phyloP scores from a whole-genome alignment of 164 flowering plant species.

The Platanus orientalis region DNA sequence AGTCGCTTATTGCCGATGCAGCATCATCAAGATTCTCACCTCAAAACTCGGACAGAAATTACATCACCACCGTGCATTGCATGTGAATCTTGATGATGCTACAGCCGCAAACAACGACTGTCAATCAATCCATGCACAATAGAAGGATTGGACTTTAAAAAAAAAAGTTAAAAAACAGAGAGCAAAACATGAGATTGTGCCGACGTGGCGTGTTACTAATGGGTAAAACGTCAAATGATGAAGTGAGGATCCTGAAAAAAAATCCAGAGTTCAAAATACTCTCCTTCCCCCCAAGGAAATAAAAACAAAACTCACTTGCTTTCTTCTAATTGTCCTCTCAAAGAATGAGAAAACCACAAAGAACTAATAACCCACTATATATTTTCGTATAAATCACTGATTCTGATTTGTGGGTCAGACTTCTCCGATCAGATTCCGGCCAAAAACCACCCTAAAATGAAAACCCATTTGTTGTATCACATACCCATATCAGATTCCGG shows the following conservation, averaged over 20 bases:
- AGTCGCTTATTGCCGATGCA: conserved; percentile 60
- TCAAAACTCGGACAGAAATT: conserved; percentile 2
- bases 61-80: conserved; percentile 16
- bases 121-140: conserved; percentile 11
- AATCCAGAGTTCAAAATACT: conserved; percentile 11
- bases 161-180: neutral
- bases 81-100: conserved; percentile 54
- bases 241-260: conserved; percentile 9
- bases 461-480: neutral
- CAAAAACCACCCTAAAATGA: neutral
- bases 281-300: neutral
- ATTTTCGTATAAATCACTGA: neutral
- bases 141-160: neutral
- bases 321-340: neutral
- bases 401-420: neutral
- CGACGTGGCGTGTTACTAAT: conserved; percentile 17
- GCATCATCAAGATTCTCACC: conserved; percentile 85
- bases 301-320: neutral
- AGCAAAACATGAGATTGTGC: conserved; percentile 3
- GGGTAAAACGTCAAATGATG: conserved; percentile 14
- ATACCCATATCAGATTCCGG: neutral
- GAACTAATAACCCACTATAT: neutral
- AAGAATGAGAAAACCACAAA: neutral
- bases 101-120: conserved; percentile 41
- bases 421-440: conserved; percentile 2